Evolutionary conservation across 1,139 yeast species (phyloP), one percentile per base, ranked within the genome.

Genomic region (Kluyveromyces sp.): DNA sequence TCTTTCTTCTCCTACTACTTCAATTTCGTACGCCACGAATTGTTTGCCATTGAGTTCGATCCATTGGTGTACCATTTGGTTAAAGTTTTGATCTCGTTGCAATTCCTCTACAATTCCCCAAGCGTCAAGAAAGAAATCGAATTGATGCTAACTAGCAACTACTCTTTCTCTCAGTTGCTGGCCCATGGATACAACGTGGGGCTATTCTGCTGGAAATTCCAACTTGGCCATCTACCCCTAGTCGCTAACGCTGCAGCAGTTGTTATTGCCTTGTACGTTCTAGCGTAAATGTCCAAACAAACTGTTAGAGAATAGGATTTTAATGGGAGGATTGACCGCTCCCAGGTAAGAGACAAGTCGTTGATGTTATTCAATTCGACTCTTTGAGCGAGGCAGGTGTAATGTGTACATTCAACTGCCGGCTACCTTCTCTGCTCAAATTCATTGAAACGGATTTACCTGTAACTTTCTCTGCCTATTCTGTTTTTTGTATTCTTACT

Each of bases 11-110:
- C 54, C 16, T 58, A 58, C 48, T 60, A 58, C 45, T 44, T 60
- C 49, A 60, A 58, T 45, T 60, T 60, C 39, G 54, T 58, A 25
- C 57, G 63, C 36, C 57, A 57, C 41, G 62, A 58, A 30, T 46
- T 56, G 28, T 46, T 46, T 35, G 41, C 49, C 33, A 49, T 58
- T 31, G 53, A 55, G 38, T 35, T 57, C 35, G 64, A 60, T 43
- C 63, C 63, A 22, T 56, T 60, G 59, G 52, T 56, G 12, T 52
- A 53, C 47, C 57, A 58, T 41, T 37, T 60, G 31, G 39, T 53
- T 30, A 60, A 57, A 42, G 48, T 48, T 4, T 43, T 58, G 20
- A 37, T 57, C 16, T 49, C 54, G 29, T 41, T 49, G 17, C 41
- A 38, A 19, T 38, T 38, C 29, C 22, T 38, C 30, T 38, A 38